These are phyloP conservation scores for Hypsizygus ulmarius DNA, from an alignment of 1,284 basidiomycete species.

Conservation along the genomic window DNA sequence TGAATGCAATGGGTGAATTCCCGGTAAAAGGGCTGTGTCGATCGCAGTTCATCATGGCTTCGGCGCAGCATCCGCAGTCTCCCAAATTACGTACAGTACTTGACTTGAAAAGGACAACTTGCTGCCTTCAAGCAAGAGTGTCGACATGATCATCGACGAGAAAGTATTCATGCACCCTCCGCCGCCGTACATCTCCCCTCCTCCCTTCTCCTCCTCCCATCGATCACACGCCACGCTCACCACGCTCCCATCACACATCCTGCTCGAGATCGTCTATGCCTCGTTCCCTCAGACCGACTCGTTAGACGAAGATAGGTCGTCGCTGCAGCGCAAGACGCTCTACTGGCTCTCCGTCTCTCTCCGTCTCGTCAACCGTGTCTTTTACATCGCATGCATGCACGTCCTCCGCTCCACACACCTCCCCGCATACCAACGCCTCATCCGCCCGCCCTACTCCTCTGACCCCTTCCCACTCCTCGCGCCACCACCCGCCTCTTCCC, in stretches of 20 bases:
- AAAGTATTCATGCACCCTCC: conserved; percentile 33
- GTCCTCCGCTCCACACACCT: conserved; percentile 72
- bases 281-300: conserved; percentile 49
- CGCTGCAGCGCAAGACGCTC: conserved; percentile 59
- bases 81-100: conserved; percentile 1
- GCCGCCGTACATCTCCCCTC: conserved; percentile 24
- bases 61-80: not conserved
- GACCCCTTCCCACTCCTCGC: conserved; percentile 64
- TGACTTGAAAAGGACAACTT: too few species aligned
- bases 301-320: conserved; percentile 36
- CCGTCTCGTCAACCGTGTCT: conserved; percentile 58
- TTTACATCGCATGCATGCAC: conserved; percentile 78
- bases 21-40: too few species aligned
- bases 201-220: conserved; percentile 21
- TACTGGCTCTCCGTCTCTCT: conserved; percentile 67
- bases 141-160: conserved; percentile 37
- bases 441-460: conserved; percentile 65
- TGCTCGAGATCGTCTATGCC: conserved; percentile 61
- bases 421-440: conserved; percentile 56
- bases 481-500: conserved; percentile 16
- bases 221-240: conserved; percentile 30
- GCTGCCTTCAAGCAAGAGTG: not conserved
- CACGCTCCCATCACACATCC: conserved; percentile 51
- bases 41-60: too few species aligned
- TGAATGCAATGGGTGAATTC: too few species aligned